Base-by-base conservation (phyloP, 345 rosid genomes). In the Leavenworthia alabamica region DNA sequence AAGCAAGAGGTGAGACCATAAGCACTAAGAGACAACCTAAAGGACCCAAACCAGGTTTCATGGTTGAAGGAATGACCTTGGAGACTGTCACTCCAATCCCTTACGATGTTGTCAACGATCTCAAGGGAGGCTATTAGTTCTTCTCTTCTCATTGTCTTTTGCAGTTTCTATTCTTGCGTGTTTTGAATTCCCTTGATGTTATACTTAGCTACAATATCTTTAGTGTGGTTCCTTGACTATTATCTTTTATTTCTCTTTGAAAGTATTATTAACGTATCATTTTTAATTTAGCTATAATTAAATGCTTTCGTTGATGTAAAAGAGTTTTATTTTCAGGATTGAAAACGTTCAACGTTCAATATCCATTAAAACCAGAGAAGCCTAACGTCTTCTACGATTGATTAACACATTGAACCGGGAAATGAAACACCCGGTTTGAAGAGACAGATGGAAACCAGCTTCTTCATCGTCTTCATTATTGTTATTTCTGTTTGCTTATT, bases 11-110 rank as follows among this genome's bases (percentile, higher is more conserved):
- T 20, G 85, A 81, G 76, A 69, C 57, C 3, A 86, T 89, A 14
- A 81, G 94, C 82, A 89, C 94, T 0, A 89, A 89, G 77, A 82
- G 96, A 44, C 82, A 81, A 46, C 96, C 96, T 1, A 66, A 79
- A 35, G 96, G 94, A 0, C 94, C 96, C 19, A 86, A 89, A 52
- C 96, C 90, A 0, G 96, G 93, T 4, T 85, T 88, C 80, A 83
- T 82, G 96, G 96, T 88, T 0, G 93, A 82, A 48, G 88, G 93
- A 24, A 81, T 89, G 20, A 83, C 84, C 23, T 57, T 86, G 74
- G 94, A 89, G 62, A 89, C 90, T 0, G 90, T 86, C 20, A 89
- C 94, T 5, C 89, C 96, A 5, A 86, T 89, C 17, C 96, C 96
- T 0, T 89, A 86, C 62, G 96, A 89, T 53, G 96, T 88, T 2